These are phyloP conservation scores for Steccherinum ochraceum DNA, from an alignment of 768 basidiomycete species.

Conservation along the genomic window DNA sequence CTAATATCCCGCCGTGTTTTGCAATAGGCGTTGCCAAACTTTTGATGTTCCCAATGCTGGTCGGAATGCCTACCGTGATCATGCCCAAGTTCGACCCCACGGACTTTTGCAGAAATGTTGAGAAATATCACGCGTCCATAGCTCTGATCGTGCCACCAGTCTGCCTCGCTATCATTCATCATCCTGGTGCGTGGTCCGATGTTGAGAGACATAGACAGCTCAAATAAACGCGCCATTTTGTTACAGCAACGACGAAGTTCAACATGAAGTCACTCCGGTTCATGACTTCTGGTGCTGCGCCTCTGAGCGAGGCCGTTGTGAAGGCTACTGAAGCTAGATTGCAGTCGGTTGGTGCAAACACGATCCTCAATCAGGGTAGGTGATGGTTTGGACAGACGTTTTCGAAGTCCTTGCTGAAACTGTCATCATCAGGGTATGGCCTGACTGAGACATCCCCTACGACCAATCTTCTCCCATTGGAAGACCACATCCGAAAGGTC, in stretches of 20 bases:
- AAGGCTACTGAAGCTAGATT: slow-evolving; percentile 36
- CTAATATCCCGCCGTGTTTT: not conserved
- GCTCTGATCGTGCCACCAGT: slow-evolving; percentile 76
- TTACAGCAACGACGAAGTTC: slow-evolving; percentile 55
- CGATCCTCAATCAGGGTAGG: slow-evolving; percentile 48
- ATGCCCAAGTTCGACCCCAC: slow-evolving; percentile 68
- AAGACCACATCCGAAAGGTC: slow-evolving; percentile 39
- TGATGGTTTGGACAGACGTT: not conserved
- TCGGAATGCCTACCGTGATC: slow-evolving; percentile 47
- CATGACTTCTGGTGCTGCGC: slow-evolving; percentile 76
- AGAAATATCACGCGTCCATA: slow-evolving; percentile 55
- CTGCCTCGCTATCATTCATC: slow-evolving; percentile 66
- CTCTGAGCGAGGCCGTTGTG: slow-evolving; percentile 60
- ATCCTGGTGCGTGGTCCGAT: slow-evolving; percentile 44
- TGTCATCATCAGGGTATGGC: slow-evolving; percentile 49
- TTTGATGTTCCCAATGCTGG: slow-evolving; percentile 48
- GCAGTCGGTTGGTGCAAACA: slow-evolving; percentile 33
- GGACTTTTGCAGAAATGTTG: slow-evolving; percentile 57
- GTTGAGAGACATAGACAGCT: not conserved
- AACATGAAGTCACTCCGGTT: slow-evolving; percentile 53
- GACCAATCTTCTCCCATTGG: slow-evolving; percentile 45
- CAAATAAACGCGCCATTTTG: not conserved
- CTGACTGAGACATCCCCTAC: slow-evolving; percentile 82
- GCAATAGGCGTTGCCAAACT: slow-evolving; percentile 51
- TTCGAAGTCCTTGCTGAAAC: not conserved